These are phyloP conservation scores for Yarrowia keelungensis DNA, from an alignment of 805 yeast species.

Conservation along the genomic window DNA sequence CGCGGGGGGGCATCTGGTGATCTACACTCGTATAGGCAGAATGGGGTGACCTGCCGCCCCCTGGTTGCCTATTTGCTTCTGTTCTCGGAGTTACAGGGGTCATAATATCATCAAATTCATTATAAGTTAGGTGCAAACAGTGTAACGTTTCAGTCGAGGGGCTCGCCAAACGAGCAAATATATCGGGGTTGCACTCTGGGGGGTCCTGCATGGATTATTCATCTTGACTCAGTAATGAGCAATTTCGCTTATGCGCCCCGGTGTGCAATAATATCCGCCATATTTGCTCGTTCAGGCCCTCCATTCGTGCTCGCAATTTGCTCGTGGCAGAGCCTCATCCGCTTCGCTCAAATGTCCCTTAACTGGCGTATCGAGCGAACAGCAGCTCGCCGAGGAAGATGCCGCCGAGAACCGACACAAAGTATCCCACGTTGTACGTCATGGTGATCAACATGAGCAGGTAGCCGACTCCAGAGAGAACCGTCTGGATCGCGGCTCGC, in stretches of 20 bases:
- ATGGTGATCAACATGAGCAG: constrained; percentile 47
- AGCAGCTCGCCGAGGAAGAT: constrained; percentile 46
- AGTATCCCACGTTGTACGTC: constrained; percentile 48
- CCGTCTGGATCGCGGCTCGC: constrained; percentile 39
- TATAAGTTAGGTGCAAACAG: constrained; percentile 18
- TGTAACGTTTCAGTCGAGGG: too few species aligned
- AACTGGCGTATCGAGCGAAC: constrained; percentile 45
- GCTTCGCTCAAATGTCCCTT: too few species aligned
- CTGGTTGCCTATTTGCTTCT: neutral
- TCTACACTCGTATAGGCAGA: neutral
- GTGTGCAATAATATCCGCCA: constrained; percentile 9
- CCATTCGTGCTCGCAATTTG: neutral
- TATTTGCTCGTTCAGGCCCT: neutral
- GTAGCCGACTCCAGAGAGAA: constrained; percentile 44
- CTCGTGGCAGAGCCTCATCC: neutral
- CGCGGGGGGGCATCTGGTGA: neutral
- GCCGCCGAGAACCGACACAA: constrained; percentile 46
- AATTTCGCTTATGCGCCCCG: constrained; percentile 6
- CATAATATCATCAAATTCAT: constrained; percentile 12
- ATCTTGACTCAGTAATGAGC: neutral
- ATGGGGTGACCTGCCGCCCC: neutral
- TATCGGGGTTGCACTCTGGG: neutral
- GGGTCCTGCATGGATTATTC: neutral
- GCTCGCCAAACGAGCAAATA: constrained; percentile 16
- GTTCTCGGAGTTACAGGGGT: neutral